Conservation (phyloP, 345 rosid genomes). For the Arabidopsis arenosa region DNA sequence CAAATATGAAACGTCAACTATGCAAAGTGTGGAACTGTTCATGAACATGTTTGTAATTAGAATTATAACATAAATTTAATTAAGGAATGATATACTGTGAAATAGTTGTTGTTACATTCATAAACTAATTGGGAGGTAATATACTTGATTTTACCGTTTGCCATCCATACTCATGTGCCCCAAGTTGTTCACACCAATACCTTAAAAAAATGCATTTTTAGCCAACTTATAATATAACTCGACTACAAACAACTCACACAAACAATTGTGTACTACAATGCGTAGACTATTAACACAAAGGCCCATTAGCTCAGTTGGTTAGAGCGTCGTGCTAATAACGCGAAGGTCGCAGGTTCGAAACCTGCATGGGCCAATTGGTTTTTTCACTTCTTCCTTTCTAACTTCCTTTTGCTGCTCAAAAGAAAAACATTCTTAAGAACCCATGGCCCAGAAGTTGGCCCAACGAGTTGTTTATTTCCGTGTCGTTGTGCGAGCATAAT, state of each 20-base stretch:
- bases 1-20: neutral
- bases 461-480: neutral
- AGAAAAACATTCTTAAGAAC: neutral
- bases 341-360: constrained; percentile 71
- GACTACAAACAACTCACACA: too few species aligned
- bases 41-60: neutral
- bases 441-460: constrained; percentile 12
- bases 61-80: neutral
- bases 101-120: neutral
- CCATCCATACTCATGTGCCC: too few species aligned
- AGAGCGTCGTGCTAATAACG: constrained; percentile 97
- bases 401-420: neutral
- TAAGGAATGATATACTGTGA: neutral
- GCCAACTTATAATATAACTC: too few species aligned
- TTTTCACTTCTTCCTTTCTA: too few species aligned
- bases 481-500: neutral
- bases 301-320: constrained; percentile 46
- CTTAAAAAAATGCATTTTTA: too few species aligned
- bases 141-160: too few species aligned
- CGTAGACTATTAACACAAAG: neutral
- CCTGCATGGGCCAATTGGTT: constrained; percentile 38
- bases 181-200: too few species aligned
- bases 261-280: too few species aligned
- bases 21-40: neutral
- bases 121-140: too few species aligned